Base-by-base conservation (phyloP, 2,329 filamentous ascomycete genomes). In the Aspergillus japonicus region DNA sequence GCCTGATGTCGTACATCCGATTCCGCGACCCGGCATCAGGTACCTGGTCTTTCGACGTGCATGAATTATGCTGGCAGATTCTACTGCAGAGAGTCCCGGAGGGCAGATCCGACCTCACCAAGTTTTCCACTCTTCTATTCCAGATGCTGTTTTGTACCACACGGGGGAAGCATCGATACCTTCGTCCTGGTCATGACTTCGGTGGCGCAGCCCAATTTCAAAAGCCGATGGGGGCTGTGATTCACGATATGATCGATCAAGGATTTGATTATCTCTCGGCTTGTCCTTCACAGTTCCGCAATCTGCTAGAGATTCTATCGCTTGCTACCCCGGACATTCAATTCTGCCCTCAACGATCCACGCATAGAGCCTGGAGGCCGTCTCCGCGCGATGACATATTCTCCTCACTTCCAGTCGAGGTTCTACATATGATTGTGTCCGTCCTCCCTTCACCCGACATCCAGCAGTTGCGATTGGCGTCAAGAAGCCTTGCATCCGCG, bases 141-240 rank as follows among this genome's bases (percentile, higher is more conserved):
- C 19, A 52, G 8, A 14, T 26, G 4, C 10, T 59, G 11, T 56
- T 47, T 29, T 59, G 52, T 14, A 51, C 57, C 23, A n/a, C 35
- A 26, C 53, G 53, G 53, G 14, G 12, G 3, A 23, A 50, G 11
- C 26, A 26, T 7, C 2, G 24, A 14, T 56, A 44, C 23, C 54
- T 48, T 14, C 47, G 48, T 16, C 57, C 57, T 11, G 57, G 53
- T 19, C 57, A 59, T 48, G 57, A 59, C 26, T 56, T 52, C 39
- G 57, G 48, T 35, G 57, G 57, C 10, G 47, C 52, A 31, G 3
- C 26, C 23, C 57, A 29, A n/a, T 59, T 59, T 29, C 57, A 51
- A 42, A 39, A 19, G 19, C 35, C 47, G n/a, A 19, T 52, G 8
- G 33, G 47, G 2, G 24, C 47, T 23, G 12, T 16, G 19, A 35